Evolutionary conservation across 2,329 filamentous ascomycete species (phyloP).

Genomic region (Penicillium corylophilum): DNA sequence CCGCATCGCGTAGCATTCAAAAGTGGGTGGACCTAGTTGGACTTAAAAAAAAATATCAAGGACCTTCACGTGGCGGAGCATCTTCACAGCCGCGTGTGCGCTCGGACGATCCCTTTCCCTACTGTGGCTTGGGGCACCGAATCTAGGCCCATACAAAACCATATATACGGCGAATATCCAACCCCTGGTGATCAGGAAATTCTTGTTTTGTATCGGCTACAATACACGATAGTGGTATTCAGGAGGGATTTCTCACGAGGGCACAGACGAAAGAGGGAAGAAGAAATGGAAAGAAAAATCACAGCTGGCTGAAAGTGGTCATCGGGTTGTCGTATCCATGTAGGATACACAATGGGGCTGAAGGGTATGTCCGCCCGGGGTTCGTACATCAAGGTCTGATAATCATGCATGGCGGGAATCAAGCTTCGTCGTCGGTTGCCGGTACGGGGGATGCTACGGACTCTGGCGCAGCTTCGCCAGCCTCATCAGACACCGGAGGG

Average conservation of each 20-base stretch:
- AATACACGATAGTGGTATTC: conserved; percentile 21
- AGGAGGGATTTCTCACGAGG: conserved; percentile 1
- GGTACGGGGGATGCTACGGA: conserved; percentile 14
- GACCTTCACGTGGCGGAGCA: too few species aligned
- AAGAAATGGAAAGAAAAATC: neutral
- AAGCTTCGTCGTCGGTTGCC: conserved; percentile 15
- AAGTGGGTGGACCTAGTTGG: too few species aligned
- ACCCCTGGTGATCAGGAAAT: neutral
- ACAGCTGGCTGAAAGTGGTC: conserved; percentile 10
- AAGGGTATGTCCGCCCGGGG: neutral
- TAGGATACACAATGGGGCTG: conserved; percentile 4
- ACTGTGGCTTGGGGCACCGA: too few species aligned
- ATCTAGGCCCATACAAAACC: too few species aligned
- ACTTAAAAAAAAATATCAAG: too few species aligned
- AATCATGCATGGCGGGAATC: neutral
- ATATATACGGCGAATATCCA: neutral
- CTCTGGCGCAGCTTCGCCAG: conserved; percentile 18
- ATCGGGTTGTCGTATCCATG: conserved; percentile 4
- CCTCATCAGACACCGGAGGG: conserved; percentile 20
- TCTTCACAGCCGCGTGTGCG: too few species aligned
- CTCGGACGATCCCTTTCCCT: too few species aligned
- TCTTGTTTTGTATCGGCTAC: conserved; percentile 10
- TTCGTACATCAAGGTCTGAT: conserved; percentile 3
- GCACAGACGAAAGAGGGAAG: neutral
- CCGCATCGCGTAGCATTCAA: too few species aligned